These are phyloP conservation scores for Penicillium arizonense DNA, from an alignment of 495 filamentous ascomycete species.

Conservation along the genomic window DNA sequence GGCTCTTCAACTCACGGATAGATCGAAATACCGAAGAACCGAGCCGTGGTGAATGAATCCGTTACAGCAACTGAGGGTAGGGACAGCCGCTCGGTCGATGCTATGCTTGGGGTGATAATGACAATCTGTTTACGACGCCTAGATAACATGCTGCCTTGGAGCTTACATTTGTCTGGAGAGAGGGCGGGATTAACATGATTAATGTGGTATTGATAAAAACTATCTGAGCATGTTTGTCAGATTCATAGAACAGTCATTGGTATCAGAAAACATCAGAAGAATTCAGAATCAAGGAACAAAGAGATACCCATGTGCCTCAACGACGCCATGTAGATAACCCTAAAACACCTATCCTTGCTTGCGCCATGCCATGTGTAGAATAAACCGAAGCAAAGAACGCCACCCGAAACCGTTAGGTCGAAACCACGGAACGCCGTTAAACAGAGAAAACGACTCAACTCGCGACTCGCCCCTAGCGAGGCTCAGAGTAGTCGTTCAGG, in stretches of 20 bases:
- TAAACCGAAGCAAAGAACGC: slow-evolving; percentile 1
- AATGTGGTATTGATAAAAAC: too few species aligned
- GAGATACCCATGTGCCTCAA: background rate
- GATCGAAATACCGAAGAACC: too few species aligned
- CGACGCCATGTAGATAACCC: background rate
- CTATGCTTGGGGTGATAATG: too few species aligned
- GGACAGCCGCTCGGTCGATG: too few species aligned
- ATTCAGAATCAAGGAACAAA: background rate
- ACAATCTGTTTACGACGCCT: too few species aligned
- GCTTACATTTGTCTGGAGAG: too few species aligned
- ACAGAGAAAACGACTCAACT: background rate
- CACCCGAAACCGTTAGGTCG: background rate
- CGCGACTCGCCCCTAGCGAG: slow-evolving; percentile 27
- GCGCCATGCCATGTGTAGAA: slow-evolving; percentile 18
- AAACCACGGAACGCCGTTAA: background rate
- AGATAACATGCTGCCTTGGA: too few species aligned
- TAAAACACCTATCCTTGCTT: background rate
- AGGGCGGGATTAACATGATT: too few species aligned
- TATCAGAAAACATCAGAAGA: background rate
- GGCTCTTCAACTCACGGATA: too few species aligned
- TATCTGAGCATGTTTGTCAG: background rate
- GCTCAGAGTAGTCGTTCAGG: slow-evolving; percentile 93
- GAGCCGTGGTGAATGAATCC: too few species aligned
- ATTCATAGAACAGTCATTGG: background rate
- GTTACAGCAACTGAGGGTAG: too few species aligned